phyloP scores from a whole-genome alignment of 177 flowering plant species.

The Telopea speciosissima region DNA sequence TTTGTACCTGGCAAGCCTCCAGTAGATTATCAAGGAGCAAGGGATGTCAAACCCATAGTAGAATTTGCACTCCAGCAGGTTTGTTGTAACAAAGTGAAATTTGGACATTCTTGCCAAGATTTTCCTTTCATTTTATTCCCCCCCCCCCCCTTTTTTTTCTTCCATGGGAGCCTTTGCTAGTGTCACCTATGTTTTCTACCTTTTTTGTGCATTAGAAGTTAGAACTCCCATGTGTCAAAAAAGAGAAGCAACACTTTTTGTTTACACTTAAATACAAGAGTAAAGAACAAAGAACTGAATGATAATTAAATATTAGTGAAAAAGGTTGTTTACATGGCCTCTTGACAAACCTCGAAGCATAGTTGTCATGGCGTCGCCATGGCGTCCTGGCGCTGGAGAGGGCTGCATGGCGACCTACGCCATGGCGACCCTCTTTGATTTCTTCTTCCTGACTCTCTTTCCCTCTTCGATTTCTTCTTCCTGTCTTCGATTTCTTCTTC shows the following conservation, averaged over 20 bases:
- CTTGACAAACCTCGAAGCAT: too few species aligned
- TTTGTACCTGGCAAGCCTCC: conserved; percentile 92
- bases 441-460: too few species aligned
- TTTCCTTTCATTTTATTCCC: not conserved
- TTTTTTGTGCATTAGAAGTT: not conserved
- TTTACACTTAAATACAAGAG: not conserved
- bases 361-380: too few species aligned
- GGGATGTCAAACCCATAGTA: conserved; percentile 88
- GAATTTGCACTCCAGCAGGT: conserved; percentile 88
- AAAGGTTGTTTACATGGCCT: too few species aligned
- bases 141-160: not conserved
- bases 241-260: not conserved
- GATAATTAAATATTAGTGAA: too few species aligned
- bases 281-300: not conserved
- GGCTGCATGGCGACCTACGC: too few species aligned
- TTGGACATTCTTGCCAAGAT: not conserved
- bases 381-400: too few species aligned
- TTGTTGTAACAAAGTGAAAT: not conserved
- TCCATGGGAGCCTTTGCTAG: not conserved
- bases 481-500: too few species aligned
- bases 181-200: not conserved
- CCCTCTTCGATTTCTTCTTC: too few species aligned
- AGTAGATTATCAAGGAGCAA: conserved; percentile 88
- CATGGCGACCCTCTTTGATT: too few species aligned
- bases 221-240: not conserved